phyloP scores from a whole-genome alignment of 352 stramenopile species.

The Phytopythium delawarense region DNA sequence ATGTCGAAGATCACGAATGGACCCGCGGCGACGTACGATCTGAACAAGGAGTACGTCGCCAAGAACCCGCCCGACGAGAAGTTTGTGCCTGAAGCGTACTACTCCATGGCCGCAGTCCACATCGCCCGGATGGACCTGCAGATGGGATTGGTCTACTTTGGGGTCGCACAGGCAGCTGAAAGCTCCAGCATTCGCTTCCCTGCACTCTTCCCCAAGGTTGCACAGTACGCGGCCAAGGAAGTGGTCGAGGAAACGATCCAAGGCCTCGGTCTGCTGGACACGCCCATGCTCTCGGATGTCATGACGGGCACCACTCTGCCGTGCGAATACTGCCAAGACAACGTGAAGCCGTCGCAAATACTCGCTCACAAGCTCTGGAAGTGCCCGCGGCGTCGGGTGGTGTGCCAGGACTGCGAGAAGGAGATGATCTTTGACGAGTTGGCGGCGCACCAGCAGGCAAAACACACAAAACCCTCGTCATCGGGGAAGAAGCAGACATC shows the following conservation, averaged over 20 bases:
- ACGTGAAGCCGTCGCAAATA: slow-evolving; percentile 23
- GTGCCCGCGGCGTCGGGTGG: slow-evolving; percentile 23
- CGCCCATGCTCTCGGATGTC: slow-evolving; percentile 18
- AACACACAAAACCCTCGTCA: slow-evolving; percentile 6
- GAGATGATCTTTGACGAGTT: slow-evolving; percentile 25
- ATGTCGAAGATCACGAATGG: slow-evolving; percentile 19
- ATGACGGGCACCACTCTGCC: slow-evolving; percentile 17
- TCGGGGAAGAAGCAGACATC: background rate
- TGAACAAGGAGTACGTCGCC: slow-evolving; percentile 27
- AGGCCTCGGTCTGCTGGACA: slow-evolving; percentile 22
- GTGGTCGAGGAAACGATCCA: slow-evolving; percentile 20
- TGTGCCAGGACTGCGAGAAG: slow-evolving; percentile 20
- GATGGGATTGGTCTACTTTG: slow-evolving; percentile 23
- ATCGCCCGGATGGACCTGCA: slow-evolving; percentile 19
- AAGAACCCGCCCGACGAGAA: slow-evolving; percentile 23
- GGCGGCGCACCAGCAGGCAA: slow-evolving; percentile 15
- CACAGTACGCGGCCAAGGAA: slow-evolving; percentile 16
- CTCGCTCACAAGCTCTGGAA: slow-evolving; percentile 27
- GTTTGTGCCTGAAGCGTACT: slow-evolving; percentile 32
- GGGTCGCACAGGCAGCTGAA: slow-evolving; percentile 25
- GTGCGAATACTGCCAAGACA: slow-evolving; percentile 24
- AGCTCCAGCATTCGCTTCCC: slow-evolving; percentile 27
- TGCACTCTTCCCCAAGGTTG: slow-evolving; percentile 16
- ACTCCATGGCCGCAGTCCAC: slow-evolving; percentile 24
- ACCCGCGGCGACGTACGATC: slow-evolving; percentile 12